Conservation (phyloP, 1,284 basidiomycete genomes). For the Tranzscheliella williamsii region DNA sequence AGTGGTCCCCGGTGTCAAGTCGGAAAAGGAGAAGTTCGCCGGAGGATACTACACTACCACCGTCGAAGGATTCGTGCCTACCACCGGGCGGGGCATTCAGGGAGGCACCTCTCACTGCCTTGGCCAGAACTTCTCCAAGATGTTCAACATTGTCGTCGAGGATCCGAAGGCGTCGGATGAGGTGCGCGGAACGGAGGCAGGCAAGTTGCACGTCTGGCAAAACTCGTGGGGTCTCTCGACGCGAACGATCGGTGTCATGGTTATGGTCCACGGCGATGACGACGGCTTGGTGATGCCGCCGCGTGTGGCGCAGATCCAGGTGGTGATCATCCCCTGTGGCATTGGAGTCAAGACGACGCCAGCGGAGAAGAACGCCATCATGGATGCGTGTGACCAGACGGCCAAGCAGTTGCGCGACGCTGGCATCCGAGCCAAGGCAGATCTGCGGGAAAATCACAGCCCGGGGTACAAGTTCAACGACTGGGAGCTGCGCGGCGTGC, state of each 20-base stretch:
- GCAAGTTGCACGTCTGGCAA: constrained; percentile 87
- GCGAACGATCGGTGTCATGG: constrained; percentile 96
- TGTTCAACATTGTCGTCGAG: constrained; percentile 98
- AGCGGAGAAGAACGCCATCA: constrained; percentile 71
- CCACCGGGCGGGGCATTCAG: constrained; percentile 95
- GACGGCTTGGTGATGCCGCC: constrained; percentile 95
- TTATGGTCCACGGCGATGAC: constrained; percentile 99
- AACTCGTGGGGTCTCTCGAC: constrained; percentile 98
- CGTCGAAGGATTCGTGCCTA: constrained; percentile 95
- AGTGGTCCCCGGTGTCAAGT: constrained; percentile 94
- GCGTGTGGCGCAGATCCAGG: constrained; percentile 88
- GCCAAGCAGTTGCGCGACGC: constrained; percentile 65
- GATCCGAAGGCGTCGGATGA: constrained; percentile 65
- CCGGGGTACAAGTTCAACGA: constrained; percentile 99
- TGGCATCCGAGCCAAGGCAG: constrained; percentile 83
- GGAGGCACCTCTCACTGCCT: constrained; percentile 96
- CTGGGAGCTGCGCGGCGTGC: constrained; percentile 90
- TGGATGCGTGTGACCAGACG: constrained; percentile 71
- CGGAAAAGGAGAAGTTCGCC: constrained; percentile 99
- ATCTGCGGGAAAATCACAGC: constrained; percentile 91
- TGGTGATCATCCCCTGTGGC: constrained; percentile 88
- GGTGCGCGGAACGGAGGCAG: constrained; percentile 52
- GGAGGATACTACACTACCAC: constrained; percentile 98
- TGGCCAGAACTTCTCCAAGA: constrained; percentile 97
- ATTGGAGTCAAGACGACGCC: constrained; percentile 67